Conservation (phyloP, 2,329 filamentous ascomycete species). For the Laburnicola sp. region DNA sequence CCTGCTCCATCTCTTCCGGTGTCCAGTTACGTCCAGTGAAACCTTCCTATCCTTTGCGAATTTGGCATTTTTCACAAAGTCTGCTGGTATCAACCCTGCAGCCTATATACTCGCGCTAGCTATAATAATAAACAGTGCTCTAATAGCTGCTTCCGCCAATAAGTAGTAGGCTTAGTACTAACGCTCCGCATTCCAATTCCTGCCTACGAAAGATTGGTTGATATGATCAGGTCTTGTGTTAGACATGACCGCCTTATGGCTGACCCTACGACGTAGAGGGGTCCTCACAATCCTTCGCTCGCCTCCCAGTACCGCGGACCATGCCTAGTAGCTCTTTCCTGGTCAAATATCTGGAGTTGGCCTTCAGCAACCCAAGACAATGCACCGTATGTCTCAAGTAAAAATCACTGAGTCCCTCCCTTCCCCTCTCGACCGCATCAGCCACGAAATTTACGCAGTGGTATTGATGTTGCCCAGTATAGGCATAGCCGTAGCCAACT, state of each 20-base stretch:
- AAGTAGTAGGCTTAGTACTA: too few species aligned
- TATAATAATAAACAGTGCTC: too few species aligned
- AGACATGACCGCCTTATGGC: too few species aligned
- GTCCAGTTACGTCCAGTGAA: conserved; percentile 50
- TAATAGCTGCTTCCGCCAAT: too few species aligned
- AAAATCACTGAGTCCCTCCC: not conserved
- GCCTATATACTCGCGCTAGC: conserved; percentile 32
- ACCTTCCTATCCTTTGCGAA: conserved; percentile 62
- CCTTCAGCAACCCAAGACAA: conserved; percentile 1
- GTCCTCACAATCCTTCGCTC: too few species aligned
- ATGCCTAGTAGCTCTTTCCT: not conserved
- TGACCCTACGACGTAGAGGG: too few species aligned
- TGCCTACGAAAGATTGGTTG: too few species aligned
- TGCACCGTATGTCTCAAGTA: conserved; percentile 1
- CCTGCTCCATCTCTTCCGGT: conserved; percentile 42
- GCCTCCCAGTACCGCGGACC: too few species aligned
- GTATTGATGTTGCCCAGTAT: not conserved
- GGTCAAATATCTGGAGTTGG: not conserved
- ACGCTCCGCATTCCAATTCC: too few species aligned
- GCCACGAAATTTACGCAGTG: conserved; percentile 1
- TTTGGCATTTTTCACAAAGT: conserved; percentile 57
- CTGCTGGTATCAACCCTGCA: conserved; percentile 57
- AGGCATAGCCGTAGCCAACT: conserved; percentile 2
- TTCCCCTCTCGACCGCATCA: not conserved
- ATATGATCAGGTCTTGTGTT: too few species aligned